Percentiles rank a stretch among this genome's conserved stretches.
These are phyloP conservation scores for Cutaneotrichosporon cavernicola DNA, from an alignment of 1,284 basidiomycete genomes.

Conservation along the genomic window DNA sequence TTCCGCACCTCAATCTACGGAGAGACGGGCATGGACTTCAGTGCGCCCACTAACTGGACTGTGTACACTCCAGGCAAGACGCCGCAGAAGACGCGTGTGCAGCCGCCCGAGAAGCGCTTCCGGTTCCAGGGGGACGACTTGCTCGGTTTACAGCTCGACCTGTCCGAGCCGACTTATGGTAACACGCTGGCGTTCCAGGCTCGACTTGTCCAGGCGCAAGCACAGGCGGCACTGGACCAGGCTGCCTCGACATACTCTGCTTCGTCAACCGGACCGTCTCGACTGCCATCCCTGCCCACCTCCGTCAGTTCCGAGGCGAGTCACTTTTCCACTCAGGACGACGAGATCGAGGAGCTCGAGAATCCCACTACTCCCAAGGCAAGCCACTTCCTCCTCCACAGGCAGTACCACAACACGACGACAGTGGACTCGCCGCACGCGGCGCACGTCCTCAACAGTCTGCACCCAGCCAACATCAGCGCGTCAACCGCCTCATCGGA, in stretches of 20 bases:
- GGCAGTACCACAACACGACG: neutral
- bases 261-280: too few species aligned
- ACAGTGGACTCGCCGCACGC: neutral
- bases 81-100: neutral
- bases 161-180: neutral
- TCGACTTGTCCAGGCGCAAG: neutral
- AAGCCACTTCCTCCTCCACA: neutral
- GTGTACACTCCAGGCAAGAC: neutral
- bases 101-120: neutral
- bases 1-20: neutral
- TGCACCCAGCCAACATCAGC: neutral
- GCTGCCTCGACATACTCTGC: neutral
- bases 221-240: too few species aligned
- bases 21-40: neutral
- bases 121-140: neutral
- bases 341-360: neutral
- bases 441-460: neutral
- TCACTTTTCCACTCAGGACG: too few species aligned
- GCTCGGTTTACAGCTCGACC: neutral
- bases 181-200: neutral
- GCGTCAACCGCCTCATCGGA: neutral
- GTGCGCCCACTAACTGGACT: neutral
- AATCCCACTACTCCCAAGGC: neutral
- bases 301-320: too few species aligned
- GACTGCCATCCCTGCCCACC: too few species aligned